Evolutionary conservation across 2,329 filamentous ascomycete genomes (phyloP), one percentile per base, ranked within the genome.

Genomic region (Albifimbria verrucaria): DNA sequence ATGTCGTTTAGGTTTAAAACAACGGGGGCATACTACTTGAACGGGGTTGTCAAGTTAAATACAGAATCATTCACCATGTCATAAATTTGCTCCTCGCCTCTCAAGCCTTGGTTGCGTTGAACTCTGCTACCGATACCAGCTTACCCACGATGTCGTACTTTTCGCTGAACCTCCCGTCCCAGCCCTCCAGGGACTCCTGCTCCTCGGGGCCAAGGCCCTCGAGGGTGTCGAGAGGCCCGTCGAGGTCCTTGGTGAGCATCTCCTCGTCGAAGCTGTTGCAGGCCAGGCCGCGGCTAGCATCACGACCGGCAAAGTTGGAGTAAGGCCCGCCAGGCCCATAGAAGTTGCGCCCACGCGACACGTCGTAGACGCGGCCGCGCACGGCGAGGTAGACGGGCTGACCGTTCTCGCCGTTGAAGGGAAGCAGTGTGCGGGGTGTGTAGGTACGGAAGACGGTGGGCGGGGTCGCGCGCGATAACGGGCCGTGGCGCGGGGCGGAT

Each of bases 311-410:
- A 68, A 99, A 99, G 76, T 97, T 97, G 70, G 87, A 87, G 71
- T 99, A 99, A 2, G 93, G 92, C 0, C 93, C 93, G 12, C 92
- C 92, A 20, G 94, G 94, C 4, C 94, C 94, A 74, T 99, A 99
- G 72, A 97, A 97, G 77, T 95, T 92, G 65, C 88, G 84, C 22
- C 94, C 93, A 15, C 85, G 76, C 0, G 87, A 85, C 22, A 97
- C 93, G 68, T 99, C 94, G 69, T 97, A 97, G 58, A 97, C 87
- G 49, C 85, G 86, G 50, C 94, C 92, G 42, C 91, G 89, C 18
- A 97, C 92, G n/a, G 91, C 89, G 48, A 99, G 82, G 73, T 90
- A 96, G 52, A 97, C 90, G 48, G 90, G 90, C 60, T 76, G 77
- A 63, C 80, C 81, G 64, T 89, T 80, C 51, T 78, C 75, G 68